These are phyloP conservation scores for Priceomyces castillae DNA, from an alignment of 805 yeast genomes.

Conservation along the genomic window DNA sequence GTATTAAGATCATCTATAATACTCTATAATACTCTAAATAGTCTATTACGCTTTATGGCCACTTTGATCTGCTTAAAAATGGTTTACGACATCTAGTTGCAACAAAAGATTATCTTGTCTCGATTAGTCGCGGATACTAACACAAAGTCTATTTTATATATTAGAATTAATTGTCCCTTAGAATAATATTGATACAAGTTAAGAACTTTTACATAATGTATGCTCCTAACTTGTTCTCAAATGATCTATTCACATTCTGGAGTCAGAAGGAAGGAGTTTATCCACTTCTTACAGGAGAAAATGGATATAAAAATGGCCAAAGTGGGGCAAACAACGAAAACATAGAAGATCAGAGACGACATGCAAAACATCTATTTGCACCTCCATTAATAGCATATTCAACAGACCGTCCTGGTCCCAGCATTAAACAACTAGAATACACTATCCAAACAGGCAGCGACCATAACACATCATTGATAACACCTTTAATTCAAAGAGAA, in stretches of 20 bases:
- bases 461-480: slow-evolving; percentile 10
- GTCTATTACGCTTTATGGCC: too few relatives aligned
- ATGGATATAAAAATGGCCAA: slow-evolving; percentile 5
- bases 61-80: too few relatives aligned
- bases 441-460: slow-evolving; percentile 12
- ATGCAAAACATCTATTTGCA: slow-evolving; percentile 32
- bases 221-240: slow-evolving; percentile 45
- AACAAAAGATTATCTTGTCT: too few relatives aligned
- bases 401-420: slow-evolving; percentile 38
- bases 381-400: slow-evolving; percentile 58
- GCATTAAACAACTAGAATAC: slow-evolving; percentile 16
- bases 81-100: too few relatives aligned
- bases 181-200: too few relatives aligned
- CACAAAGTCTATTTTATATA: too few relatives aligned
- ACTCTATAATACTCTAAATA: too few relatives aligned
- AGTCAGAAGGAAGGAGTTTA: slow-evolving; percentile 5
- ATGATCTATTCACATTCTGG: slow-evolving; percentile 49
- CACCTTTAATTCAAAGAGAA: slow-evolving; percentile 21
- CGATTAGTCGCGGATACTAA: too few relatives aligned
- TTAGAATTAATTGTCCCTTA: too few relatives aligned
- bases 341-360: slow-evolving; percentile 18
- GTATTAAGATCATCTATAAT: too few relatives aligned
- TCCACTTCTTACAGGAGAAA: not conserved
- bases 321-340: slow-evolving; percentile 8
- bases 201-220: slow-evolving; percentile 36